phyloP scores from a whole-genome alignment of 768 basidiomycete species.

The Hortiboletus flavorubellus region DNA sequence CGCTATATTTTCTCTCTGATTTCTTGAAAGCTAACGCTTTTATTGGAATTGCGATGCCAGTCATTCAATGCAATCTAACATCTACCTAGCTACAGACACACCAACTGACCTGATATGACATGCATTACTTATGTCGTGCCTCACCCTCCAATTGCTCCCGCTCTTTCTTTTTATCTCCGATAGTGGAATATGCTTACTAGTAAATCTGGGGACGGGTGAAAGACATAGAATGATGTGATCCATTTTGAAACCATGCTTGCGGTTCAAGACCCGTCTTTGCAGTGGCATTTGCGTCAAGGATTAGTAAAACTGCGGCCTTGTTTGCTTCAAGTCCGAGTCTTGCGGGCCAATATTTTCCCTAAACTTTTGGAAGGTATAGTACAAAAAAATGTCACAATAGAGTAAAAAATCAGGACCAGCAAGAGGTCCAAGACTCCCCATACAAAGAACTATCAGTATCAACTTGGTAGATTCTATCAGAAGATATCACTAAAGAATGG shows the following conservation, averaged over 20 bases:
- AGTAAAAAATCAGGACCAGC: not conserved
- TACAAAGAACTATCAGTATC: not conserved
- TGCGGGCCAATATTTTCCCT: too few relatives aligned
- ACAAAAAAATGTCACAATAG: not conserved
- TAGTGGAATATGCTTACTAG: not conserved
- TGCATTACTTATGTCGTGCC: slow-evolving; percentile 2
- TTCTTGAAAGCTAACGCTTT: not conserved
- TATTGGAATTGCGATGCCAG: not conserved
- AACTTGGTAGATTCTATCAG: not conserved
- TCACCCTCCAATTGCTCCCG: not conserved
- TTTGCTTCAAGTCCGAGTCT: too few relatives aligned
- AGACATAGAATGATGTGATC: not conserved
- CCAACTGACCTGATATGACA: not conserved
- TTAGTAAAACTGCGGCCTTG: too few relatives aligned
- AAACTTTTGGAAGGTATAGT: not conserved
- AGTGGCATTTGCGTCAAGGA: too few relatives aligned
- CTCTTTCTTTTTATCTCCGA: not conserved
- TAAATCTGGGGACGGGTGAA: slow-evolving; percentile 1
- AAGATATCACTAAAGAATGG: not conserved
- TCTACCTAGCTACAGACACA: not conserved
- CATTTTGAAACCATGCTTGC: not conserved
- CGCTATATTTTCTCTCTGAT: not conserved
- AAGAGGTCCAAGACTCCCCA: not conserved
- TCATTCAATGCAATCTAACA: not conserved
- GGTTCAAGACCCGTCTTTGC: too few relatives aligned